Conservation (phyloP, 1,139 yeast genomes). For the Sugiyamaella japonica region DNA sequence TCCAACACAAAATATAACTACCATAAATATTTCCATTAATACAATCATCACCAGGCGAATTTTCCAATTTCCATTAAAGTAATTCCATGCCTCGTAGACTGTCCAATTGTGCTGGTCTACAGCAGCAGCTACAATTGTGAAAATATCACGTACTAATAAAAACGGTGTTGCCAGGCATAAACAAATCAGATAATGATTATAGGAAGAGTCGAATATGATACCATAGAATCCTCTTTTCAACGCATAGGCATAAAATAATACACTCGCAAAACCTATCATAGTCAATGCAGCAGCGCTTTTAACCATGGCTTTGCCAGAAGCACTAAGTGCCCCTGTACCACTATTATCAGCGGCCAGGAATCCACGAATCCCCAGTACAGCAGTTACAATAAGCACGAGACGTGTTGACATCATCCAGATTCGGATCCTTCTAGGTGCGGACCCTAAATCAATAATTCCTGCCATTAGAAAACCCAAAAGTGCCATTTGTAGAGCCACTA, state of each 20-base stretch:
- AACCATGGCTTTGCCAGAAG: not conserved
- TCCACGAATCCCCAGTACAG: slow-evolving; percentile 10
- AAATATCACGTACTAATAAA: slow-evolving; percentile 19
- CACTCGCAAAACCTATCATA: not conserved
- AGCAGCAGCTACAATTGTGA: slow-evolving; percentile 4
- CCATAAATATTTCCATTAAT: slow-evolving; percentile 20
- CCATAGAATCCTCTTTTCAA: not conserved
- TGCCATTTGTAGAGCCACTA: slow-evolving; percentile 5
- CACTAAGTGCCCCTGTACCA: not conserved
- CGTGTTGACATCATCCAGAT: not conserved
- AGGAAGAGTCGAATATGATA: not conserved
- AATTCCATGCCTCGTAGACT: slow-evolving; percentile 19
- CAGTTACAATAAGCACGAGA: not conserved
- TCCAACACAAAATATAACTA: slow-evolving; percentile 10
- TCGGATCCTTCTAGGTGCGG: not conserved
- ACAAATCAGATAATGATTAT: not conserved
- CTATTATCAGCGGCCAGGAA: slow-evolving; percentile 2
- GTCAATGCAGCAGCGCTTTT: not conserved
- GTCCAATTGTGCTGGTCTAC: slow-evolving; percentile 16
- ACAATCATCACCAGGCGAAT: slow-evolving; percentile 21
- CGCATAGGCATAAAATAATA: not conserved
- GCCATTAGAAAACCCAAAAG: slow-evolving; percentile 7
- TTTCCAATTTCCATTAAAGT: slow-evolving; percentile 23
- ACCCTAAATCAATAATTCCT: slow-evolving; percentile 5
- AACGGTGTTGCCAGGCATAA: slow-evolving; percentile 14